Conservation (phyloP, 2,329 filamentous ascomycete genomes). For the Monosporascus sp. region DNA sequence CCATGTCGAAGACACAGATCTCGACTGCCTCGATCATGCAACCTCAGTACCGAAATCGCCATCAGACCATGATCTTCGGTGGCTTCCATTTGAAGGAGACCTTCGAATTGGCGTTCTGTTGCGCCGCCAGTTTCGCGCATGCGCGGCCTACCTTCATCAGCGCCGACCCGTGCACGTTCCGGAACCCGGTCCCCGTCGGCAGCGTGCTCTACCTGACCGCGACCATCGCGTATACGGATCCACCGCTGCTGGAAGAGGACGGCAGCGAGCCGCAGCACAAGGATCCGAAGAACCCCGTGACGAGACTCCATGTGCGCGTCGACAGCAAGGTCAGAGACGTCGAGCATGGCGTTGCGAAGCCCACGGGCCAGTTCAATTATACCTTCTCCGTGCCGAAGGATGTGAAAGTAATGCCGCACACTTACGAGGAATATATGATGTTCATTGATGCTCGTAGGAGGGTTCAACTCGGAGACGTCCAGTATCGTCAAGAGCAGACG, state of each 20-base stretch:
- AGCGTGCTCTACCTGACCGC: conserved; percentile 70
- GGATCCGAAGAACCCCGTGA: conserved; percentile 23
- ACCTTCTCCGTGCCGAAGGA: conserved; percentile 42
- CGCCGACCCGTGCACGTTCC: conserved; percentile 68
- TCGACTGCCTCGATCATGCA: conserved; percentile 68
- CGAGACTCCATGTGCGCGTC: conserved; percentile 63
- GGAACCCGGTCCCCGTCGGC: conserved; percentile 70
- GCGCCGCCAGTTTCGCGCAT: conserved; percentile 65
- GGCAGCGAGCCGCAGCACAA: conserved; percentile 38
- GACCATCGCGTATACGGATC: conserved; percentile 67
- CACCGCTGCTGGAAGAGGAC: conserved; percentile 38
- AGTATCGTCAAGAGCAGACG: conserved; percentile 17
- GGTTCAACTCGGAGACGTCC: conserved; percentile 28
- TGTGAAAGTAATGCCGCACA: conserved; percentile 32
- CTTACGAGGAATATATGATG: conserved; percentile 38
- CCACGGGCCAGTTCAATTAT: conserved; percentile 72
- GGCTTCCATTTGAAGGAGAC: conserved; percentile 70
- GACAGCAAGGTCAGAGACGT: conserved; percentile 69
- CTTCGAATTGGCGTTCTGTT: conserved; percentile 73
- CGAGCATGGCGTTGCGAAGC: conserved; percentile 54
- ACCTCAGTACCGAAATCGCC: conserved; percentile 48
- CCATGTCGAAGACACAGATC: conserved; percentile 55
- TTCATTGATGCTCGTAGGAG: conserved; percentile 39
- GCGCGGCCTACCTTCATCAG: conserved; percentile 65
- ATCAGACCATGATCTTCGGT: conserved; percentile 76